phyloP scores from a whole-genome alignment of 768 basidiomycete species.

The Podaxis pistillaris region DNA sequence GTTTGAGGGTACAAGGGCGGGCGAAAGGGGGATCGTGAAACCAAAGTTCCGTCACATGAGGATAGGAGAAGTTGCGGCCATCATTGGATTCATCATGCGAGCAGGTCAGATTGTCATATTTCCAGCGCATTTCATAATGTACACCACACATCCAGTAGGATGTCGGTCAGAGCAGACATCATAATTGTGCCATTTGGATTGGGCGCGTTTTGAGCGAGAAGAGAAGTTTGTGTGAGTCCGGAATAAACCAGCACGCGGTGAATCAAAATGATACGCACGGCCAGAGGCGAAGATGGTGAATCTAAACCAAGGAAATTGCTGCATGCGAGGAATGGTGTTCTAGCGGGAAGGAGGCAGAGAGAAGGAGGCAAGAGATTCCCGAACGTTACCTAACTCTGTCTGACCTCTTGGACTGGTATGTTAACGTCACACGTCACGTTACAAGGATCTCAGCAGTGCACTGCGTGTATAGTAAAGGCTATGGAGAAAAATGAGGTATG shows the following conservation, averaged over 20 bases:
- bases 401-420: neutral
- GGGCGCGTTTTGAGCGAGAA: neutral
- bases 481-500: conserved; percentile 4
- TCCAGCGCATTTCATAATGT: neutral
- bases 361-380: neutral
- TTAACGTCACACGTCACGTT: conserved; percentile 5
- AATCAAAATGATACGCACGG: conserved; percentile 37
- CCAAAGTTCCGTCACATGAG: too few species aligned
- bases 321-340: conserved; percentile 28
- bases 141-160: conserved; percentile 8
- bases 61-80: neutral
- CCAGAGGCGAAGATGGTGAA: conserved; percentile 44
- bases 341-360: neutral
- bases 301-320: conserved; percentile 58
- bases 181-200: conserved; percentile 10
- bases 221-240: conserved; percentile 15
- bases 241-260: conserved; percentile 9
- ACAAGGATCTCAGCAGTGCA: neutral
- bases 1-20: neutral
- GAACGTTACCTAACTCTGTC: neutral
- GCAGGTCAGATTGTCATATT: neutral
- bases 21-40: neutral
- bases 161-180: conserved; percentile 1
- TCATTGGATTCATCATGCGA: neutral
- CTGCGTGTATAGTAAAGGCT: neutral